Percentiles rank a stretch among this genome's conserved stretches.
Evolutionary conservation across 371 early-diverging fungal genomes (phyloP).

Genomic region (Mucor racemosus): DNA sequence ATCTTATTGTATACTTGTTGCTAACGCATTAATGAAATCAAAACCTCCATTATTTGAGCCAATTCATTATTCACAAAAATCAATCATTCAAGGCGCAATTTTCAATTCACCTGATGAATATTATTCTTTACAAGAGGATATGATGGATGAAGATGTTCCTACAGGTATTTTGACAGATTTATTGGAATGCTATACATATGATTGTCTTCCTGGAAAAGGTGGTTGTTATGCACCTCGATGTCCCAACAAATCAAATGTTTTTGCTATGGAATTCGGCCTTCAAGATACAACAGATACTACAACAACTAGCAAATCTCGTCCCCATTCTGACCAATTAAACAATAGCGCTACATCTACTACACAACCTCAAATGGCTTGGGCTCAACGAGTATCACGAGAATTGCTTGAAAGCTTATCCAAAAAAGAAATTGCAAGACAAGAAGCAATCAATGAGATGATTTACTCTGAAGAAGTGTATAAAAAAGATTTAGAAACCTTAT

Average conservation of each 20-base stretch:
- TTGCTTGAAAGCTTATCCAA: conserved; percentile 72
- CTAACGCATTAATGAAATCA: conserved; percentile 44
- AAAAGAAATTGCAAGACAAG: conserved; percentile 88
- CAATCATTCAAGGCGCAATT: conserved; percentile 38
- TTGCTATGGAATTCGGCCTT: conserved; percentile 8
- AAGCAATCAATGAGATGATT: conserved; percentile 92
- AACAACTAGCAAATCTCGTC: not conserved
- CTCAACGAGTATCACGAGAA: conserved; percentile 70
- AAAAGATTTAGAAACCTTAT: conserved; percentile 61
- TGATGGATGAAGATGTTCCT: conserved; percentile 35
- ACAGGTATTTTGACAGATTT: conserved; percentile 39
- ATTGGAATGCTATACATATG: conserved; percentile 38
- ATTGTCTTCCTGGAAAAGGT: conserved; percentile 40
- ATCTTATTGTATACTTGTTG: conserved; percentile 37
- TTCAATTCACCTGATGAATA: conserved; percentile 50
- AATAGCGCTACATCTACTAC: conserved; percentile 23
- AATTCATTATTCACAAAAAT: conserved; percentile 50
- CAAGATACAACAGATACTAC: not conserved
- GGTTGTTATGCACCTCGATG: conserved; percentile 51
- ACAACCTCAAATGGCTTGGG: conserved; percentile 68
- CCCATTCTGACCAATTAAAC: conserved; percentile 8
- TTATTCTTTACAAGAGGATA: conserved; percentile 47
- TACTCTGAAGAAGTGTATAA: conserved; percentile 90
- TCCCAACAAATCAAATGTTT: conserved; percentile 37
- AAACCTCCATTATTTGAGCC: conserved; percentile 47